phyloP scores from a whole-genome alignment of 2,329 filamentous ascomycete genomes.

The Juglanconis juglandina region DNA sequence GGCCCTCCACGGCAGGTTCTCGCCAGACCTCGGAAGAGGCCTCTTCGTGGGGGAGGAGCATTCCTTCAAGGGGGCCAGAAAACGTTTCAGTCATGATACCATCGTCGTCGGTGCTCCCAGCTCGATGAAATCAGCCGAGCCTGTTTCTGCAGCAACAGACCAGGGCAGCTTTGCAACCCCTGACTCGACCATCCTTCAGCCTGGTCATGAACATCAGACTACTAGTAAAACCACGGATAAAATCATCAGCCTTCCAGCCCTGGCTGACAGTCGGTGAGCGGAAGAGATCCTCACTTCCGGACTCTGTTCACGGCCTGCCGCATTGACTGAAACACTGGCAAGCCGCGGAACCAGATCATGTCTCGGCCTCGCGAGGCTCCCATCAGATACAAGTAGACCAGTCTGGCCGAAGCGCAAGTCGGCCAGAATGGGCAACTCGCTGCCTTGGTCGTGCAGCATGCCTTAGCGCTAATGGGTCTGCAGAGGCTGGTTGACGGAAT shows the following conservation, averaged over 20 bases:
- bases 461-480: neutral
- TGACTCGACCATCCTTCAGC: neutral
- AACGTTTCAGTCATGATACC: neutral
- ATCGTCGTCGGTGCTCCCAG: slow-evolving; percentile 1
- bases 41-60: neutral
- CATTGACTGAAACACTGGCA: neutral
- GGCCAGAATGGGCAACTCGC: neutral
- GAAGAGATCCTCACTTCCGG: no score
- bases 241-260: no score
- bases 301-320: neutral
- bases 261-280: no score
- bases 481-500: neutral
- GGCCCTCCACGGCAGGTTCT: neutral
- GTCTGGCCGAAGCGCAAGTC: no score
- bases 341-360: neutral
- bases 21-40: neutral
- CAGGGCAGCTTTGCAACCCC: neutral
- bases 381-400: neutral
- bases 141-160: slow-evolving; percentile 18
- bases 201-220: neutral
- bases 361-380: neutral
- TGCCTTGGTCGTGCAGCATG: neutral
- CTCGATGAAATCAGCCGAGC: neutral
- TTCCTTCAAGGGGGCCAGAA: neutral
- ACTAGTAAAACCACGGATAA: no score